Base-by-base conservation (phyloP, 176 grass and related monocot species). In the Pontederia paniculata region DNA sequence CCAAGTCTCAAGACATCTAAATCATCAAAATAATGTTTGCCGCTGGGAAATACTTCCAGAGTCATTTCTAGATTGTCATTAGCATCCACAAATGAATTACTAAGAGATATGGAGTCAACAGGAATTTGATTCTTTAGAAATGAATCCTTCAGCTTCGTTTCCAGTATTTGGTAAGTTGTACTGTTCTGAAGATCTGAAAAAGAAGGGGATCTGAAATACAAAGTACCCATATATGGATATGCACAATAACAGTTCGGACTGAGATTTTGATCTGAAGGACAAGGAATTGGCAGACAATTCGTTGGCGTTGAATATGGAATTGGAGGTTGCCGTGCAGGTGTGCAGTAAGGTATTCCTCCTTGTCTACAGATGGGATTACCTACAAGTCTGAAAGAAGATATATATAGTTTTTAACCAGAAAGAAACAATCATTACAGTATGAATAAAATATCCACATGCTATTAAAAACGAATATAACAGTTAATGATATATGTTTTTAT, bases 131-230 rank as follows among this genome's bases (percentile, higher is more conserved):
- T 19, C 3, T 17, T 5, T 17, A 47, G 60, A 63, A 63, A 63
- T 17, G 1, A 20, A 2, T 28, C 3, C 0, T 48, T 78, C n/a
- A 97, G 51, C 47, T 15, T 62, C 0, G 0, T 0, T 21, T 59
- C 0, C 48, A 97, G 16, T 0, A 0, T 0, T 28, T 1, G 0
- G 50, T 78, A 76, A 52, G 60, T 69, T 7, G 44, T 5, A 0
- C 0, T 2, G 23, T 65, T 50, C 5, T 67, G 5, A 12, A 71
- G 19, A 50, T 72, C 50, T 1, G 44, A 66, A 8, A 97, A 86
- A 8, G 48, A 81, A 66, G 80, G 77, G 20, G 83, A 81, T 81
- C 77, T 73, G 53, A 97, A 97, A 22, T 79, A 13, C 0, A 97
- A 52, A 15, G n/a, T 62, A 45, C 79, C 91, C 1, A 55, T 48